Evolutionary conservation across 306 rosid species (phyloP).

Genomic region (Dicorynia guianensis): DNA sequence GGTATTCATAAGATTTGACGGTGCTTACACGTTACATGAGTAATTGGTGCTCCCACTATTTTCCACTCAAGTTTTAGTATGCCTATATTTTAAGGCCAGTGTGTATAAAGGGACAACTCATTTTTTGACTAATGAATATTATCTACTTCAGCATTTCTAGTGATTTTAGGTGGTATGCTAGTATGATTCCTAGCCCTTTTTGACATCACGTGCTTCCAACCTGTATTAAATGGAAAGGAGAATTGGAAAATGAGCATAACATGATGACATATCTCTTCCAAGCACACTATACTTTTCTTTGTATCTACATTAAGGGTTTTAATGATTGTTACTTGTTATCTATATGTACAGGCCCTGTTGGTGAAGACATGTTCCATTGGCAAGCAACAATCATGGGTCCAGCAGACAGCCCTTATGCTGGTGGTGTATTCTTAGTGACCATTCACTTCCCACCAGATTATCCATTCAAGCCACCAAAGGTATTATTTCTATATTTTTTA

Average conservation of each 20-base stretch:
- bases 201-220: no score
- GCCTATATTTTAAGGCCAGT: no score
- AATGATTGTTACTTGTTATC: conserved; percentile 10
- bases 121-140: no score
- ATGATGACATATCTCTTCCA: background rate
- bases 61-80: no score
- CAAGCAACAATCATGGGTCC: conserved; percentile 67
- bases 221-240: background rate
- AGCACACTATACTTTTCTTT: background rate
- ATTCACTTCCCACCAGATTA: conserved; percentile 65
- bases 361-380: conserved; percentile 65
- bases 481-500: background rate
- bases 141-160: no score
- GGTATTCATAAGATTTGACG: no score
- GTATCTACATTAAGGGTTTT: background rate
- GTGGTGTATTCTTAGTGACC: conserved; percentile 55
- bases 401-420: conserved; percentile 59
- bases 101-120: no score
- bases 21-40: no score
- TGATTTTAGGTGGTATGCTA: no score
- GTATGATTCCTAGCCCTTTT: no score
- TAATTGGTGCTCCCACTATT: no score
- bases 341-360: conserved; percentile 51
- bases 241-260: background rate
- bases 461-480: conserved; percentile 70